Evolutionary conservation across 23 red algal genomes (phyloP).

Genomic region (Gracilaria domingensis): DNA sequence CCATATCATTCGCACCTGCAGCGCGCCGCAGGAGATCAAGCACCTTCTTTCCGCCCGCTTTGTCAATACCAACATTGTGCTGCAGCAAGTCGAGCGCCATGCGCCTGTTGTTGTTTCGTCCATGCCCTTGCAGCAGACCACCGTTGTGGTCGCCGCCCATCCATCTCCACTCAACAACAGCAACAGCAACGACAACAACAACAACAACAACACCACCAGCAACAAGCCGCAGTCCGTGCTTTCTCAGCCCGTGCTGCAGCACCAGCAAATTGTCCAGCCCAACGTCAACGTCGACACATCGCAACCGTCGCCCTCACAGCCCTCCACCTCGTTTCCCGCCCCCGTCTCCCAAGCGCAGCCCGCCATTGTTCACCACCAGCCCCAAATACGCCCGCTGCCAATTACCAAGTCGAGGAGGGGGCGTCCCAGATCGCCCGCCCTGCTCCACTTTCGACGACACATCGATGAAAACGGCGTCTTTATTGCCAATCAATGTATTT

Average conservation of each 20-base stretch:
- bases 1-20: conserved; percentile 51
- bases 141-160: background rate
- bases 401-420: conserved; percentile 43
- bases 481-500: conserved; percentile 57
- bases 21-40: conserved; percentile 43
- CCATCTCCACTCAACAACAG: background rate
- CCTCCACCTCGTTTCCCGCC: background rate
- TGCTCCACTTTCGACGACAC: conserved; percentile 57
- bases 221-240: too few relatives aligned
- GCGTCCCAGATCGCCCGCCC: conserved; percentile 44
- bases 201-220: too few relatives aligned
- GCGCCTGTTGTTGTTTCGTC: background rate
- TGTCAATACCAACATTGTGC: background rate
- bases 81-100: background rate
- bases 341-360: background rate
- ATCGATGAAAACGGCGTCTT: conserved; percentile 49
- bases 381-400: background rate
- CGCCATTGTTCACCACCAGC: background rate
- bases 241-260: too few relatives aligned
- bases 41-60: conserved; percentile 27
- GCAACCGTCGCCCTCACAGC: background rate
- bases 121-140: background rate
- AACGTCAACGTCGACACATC: background rate
- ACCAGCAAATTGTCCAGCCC: background rate
- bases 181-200: too few relatives aligned